Evolutionary conservation across 164 flowering plant species (phyloP).

Genomic region (Amborella trichopoda): DNA sequence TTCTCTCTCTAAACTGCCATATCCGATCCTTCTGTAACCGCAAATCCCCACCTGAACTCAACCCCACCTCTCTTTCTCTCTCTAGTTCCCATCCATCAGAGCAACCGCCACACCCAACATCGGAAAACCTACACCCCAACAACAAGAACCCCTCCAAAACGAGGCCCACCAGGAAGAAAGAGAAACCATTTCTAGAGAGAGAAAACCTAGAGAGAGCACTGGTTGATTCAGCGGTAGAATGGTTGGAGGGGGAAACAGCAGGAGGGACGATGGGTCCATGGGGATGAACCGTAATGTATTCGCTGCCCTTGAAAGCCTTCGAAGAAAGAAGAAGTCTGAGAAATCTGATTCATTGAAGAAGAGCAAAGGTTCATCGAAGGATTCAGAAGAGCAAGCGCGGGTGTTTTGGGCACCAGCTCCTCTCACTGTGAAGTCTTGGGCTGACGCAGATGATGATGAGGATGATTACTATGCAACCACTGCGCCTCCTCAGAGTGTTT

Average conservation of each 20-base stretch:
- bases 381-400: conserved; percentile 33
- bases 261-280: conserved; percentile 33
- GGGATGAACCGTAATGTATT: conserved; percentile 44
- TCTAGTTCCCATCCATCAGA: too few species aligned
- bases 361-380: conserved; percentile 28
- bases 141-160: too few species aligned
- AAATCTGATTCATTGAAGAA: conserved; percentile 34
- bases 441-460: conserved; percentile 88
- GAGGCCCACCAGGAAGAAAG: too few species aligned
- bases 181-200: too few species aligned
- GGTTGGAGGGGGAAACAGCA: conserved; percentile 47
- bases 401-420: conserved; percentile 80
- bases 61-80: too few species aligned
- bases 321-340: conserved; percentile 56
- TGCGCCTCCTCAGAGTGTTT: conserved; percentile 46
- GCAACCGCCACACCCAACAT: too few species aligned
- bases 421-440: conserved; percentile 65
- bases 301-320: conserved; percentile 43
- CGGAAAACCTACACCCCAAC: too few species aligned
- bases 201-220: background rate
- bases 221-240: conserved; percentile 9
- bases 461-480: conserved; percentile 75
- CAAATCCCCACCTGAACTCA: too few species aligned
- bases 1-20: too few species aligned
- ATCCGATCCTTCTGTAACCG: too few species aligned